Evolutionary conservation across 768 basidiomycete species (phyloP), one percentile per base, ranked within the genome.

Genomic region (Steccherinum ochraceum): DNA sequence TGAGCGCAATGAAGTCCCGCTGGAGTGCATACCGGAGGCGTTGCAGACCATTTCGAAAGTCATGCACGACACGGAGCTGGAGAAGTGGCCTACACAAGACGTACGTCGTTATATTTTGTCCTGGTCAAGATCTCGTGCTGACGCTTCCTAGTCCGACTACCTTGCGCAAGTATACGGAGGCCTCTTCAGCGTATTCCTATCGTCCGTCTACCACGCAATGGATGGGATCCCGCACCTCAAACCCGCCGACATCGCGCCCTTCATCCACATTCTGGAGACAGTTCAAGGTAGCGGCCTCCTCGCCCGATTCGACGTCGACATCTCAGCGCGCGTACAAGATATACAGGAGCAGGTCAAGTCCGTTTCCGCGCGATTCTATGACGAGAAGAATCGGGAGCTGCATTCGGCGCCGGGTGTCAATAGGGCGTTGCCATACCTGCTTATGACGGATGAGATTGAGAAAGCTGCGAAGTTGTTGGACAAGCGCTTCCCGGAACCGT

Each of bases 21-120:
- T 95, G 62, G 95, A 95, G 61, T 98, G 96, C 66, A 81, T 98
- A 48, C 88, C 88, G 0, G 96, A 97, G 66, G 95, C 90, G 11
- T 67, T 96, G 44, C 77, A 81, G 42, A 81, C 80, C 51, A 77
- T 95, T 18, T 68, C 75, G 18, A 88, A 86, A 62, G 80, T 84
- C 10, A 72, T 83, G 59, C 72, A 78, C 27, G 91, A 94, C 54
- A 77, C 76, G 25, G 80, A 85, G 5, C 61, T 89, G 1, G 80
- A 85, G 18, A 73, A 80, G 41, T 97, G 96, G 95, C 76, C 88
- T 2, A 70, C 69, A 18, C 78, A 79, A 56, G 95, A 99, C 61
- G 92, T 97, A 60, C 61, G 90, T 80, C n/a, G n/a, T 12, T 19
- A 19, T 49, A 3, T 16, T 44, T 21, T 58, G 25, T 48, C 39